Base-by-base conservation (phyloP, 2,329 filamentous ascomycete genomes). In the Diaporthe amygdali region DNA sequence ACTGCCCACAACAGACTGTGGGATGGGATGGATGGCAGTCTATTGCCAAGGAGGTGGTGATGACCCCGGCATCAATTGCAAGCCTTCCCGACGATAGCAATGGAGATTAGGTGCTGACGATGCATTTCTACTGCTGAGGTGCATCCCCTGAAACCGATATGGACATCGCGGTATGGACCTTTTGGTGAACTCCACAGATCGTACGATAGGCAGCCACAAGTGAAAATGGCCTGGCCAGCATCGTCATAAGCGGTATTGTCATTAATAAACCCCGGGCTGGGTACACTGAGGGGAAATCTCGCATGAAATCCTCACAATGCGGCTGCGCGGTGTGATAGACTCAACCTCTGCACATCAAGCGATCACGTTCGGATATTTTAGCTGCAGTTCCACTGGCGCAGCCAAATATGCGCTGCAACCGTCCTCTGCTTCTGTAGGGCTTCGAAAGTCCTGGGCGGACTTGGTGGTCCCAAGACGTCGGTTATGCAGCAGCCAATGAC, bases 401-500 rank as follows among this genome's bases (percentile, higher is more conserved):
- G 37, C 27, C 34, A 56, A 12, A 17, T 22, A 61, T 59, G 66
- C 34, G 41, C 20, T 59, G 44, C 66, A 27, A 68, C 52, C 25
- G 37, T 69, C 47, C 46, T 22, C n/a, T 52, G 64, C 63, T 66
- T 39, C 63, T 54, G 30, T 54, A 52, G 63, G 47, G 63, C 51
- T 46, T 54, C 27, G 69, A 47, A 25, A 12, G 51, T 30, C 44
- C 27, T 30, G 44, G 15, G 54, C 46, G 51, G 66, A 25, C 20
- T 51, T 41, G 37, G 56, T n/a, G 22, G 41, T 55, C 37, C 47
- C 63, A 47, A 41, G 22, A 30, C 22, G 37, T 71, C 27, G 54
- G 54, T 47, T 59, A 32, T n/a, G 25, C 41, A 41, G n/a, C 41
- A 51, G 17, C 68, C 68, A 70, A 70, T 70, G 41, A 66, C 30